phyloP scores from a whole-genome alignment of 108 stramenopile genomes.

The Epithemia pelagica region DNA sequence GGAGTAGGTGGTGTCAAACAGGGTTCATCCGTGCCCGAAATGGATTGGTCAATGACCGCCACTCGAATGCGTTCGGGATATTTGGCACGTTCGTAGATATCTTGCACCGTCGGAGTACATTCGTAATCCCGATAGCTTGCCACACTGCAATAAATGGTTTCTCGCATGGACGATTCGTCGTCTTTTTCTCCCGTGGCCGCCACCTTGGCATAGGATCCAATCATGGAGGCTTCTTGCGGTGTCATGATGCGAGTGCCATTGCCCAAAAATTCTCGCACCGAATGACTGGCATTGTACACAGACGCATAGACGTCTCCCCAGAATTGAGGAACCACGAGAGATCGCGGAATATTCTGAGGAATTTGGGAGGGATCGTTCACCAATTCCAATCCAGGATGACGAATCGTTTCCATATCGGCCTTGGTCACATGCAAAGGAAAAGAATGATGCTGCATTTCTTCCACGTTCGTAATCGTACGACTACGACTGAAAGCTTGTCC shows the following conservation, averaged over 20 bases:
- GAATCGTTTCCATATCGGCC: conserved; percentile 33
- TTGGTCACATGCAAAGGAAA: conserved; percentile 37
- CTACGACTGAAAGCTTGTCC: not conserved
- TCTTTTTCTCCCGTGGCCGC: not conserved
- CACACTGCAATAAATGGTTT: conserved; percentile 71
- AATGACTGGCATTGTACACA: conserved; percentile 24
- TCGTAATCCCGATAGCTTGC: conserved; percentile 78
- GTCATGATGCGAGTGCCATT: conserved; percentile 66
- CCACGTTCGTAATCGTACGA: not conserved
- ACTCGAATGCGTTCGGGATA: conserved; percentile 76
- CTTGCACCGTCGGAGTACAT: conserved; percentile 69
- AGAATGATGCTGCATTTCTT: conserved; percentile 16
- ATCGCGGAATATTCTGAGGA: conserved; percentile 4
- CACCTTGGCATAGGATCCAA: conserved; percentile 34
- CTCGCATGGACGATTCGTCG: conserved; percentile 13
- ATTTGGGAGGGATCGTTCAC: conserved; percentile 4
- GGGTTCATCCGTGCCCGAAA: conserved; percentile 22
- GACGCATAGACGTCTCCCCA: conserved; percentile 18
- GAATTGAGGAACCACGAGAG: conserved; percentile 36
- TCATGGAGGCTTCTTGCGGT: conserved; percentile 42
- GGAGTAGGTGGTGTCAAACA: conserved; percentile 42
- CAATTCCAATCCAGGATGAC: conserved; percentile 28
- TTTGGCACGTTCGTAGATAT: conserved; percentile 58
- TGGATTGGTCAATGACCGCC: conserved; percentile 70
- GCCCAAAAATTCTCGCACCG: conserved; percentile 66